Conservation (phyloP, 148 eudicot species). For the Tetragonia tetragonoides region DNA sequence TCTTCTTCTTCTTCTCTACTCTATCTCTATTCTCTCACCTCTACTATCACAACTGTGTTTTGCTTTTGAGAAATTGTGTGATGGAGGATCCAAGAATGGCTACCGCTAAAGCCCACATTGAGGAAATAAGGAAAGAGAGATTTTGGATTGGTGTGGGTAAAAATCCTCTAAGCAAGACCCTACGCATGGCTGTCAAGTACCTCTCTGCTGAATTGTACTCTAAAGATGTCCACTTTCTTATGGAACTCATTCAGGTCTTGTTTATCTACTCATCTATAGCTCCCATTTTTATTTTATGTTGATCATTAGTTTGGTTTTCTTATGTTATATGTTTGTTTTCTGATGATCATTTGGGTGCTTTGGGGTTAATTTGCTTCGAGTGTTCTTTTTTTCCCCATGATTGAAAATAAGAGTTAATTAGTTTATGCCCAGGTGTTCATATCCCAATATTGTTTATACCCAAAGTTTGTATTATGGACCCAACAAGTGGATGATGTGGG, state of each 20-base stretch:
- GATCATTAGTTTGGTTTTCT: neutral
- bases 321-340: neutral
- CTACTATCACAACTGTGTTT: neutral
- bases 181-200: constrained; percentile 50
- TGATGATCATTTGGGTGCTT: neutral
- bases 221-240: constrained; percentile 60
- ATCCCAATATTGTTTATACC: no score
- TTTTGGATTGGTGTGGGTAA: constrained; percentile 52
- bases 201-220: constrained; percentile 66
- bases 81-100: constrained; percentile 5
- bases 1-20: no score
- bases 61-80: neutral
- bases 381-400: neutral
- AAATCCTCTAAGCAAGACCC: constrained; percentile 35
- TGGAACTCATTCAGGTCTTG: constrained; percentile 69
- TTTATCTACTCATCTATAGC: neutral
- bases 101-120: constrained; percentile 46
- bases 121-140: constrained; percentile 43
- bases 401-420: neutral
- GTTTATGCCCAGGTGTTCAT: neutral
- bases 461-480: no score
- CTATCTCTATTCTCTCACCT: neutral
- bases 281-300: neutral
- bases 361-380: no score
- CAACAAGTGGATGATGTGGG: no score